These are phyloP conservation scores for Candida insectorum DNA, from an alignment of 805 yeast species.

Conservation along the genomic window DNA sequence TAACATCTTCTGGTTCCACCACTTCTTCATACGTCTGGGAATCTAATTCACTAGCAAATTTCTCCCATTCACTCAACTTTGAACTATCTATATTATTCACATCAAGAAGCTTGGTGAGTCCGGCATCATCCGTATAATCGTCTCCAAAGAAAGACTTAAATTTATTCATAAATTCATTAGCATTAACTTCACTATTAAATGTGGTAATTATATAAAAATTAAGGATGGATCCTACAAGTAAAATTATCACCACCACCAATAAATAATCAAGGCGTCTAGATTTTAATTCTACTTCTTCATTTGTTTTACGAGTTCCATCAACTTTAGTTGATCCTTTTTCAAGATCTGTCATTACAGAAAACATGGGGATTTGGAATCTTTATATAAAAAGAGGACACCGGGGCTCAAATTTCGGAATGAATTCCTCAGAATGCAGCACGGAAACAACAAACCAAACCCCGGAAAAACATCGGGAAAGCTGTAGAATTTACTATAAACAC, in stretches of 20 bases:
- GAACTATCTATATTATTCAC: conserved; percentile 8
- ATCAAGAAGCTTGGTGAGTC: conserved; percentile 5
- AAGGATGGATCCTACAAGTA: conserved; percentile 8
- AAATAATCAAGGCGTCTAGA: conserved; percentile 1
- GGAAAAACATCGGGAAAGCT: no score
- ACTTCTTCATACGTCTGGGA: background rate
- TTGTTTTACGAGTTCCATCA: no score
- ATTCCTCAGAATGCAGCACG: no score
- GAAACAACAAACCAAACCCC: no score
- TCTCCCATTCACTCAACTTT: conserved; percentile 11
- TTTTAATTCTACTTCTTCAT: background rate
- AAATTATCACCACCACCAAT: conserved; percentile 5
- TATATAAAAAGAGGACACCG: no score
- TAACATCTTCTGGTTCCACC: background rate
- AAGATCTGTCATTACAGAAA: no score
- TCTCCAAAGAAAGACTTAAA: background rate
- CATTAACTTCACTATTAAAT: background rate
- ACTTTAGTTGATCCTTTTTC: no score
- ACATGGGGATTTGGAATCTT: no score
- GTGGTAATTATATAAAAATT: conserved; percentile 9
- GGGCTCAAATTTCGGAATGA: no score
- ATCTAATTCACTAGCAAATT: conserved; percentile 5
- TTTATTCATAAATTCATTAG: background rate
- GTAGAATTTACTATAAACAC: no score
- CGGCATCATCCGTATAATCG: background rate